Evolutionary conservation across 345 rosid species (phyloP).

Genomic region (Anacardium occidentale): DNA sequence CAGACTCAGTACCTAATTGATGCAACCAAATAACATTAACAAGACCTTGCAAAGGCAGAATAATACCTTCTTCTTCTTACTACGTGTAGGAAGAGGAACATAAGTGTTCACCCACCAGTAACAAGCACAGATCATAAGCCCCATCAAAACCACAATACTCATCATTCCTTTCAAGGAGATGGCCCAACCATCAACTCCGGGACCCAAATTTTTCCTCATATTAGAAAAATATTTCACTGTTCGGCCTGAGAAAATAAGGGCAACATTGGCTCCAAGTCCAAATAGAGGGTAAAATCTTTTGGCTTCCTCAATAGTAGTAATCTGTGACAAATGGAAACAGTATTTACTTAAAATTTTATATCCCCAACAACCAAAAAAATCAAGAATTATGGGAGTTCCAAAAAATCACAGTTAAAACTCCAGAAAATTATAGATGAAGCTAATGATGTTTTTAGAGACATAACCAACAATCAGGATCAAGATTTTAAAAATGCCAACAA

Average conservation of each 20-base stretch:
- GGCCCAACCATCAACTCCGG: constrained; percentile 99
- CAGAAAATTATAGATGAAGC: neutral
- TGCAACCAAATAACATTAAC: constrained; percentile 7
- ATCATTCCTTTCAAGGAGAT: constrained; percentile 91
- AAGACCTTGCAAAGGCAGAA: neutral
- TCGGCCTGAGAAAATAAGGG: constrained; percentile 89
- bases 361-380: constrained; percentile 5
- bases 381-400: neutral
- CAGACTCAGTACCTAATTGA: neutral
- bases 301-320: constrained; percentile 94
- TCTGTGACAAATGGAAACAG: constrained; percentile 46
- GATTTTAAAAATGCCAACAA: neutral
- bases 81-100: constrained; percentile 81
- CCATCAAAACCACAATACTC: constrained; percentile 92
- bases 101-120: constrained; percentile 94
- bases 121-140: constrained; percentile 69
- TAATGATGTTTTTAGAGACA: neutral
- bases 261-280: constrained; percentile 93
- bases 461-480: neutral
- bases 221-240: constrained; percentile 95
- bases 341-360: constrained; percentile 8
- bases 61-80: constrained; percentile 94
- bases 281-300: constrained; percentile 91
- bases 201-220: constrained; percentile 79
- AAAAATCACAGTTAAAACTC: constrained; percentile 1